Evolutionary conservation across 805 yeast species (phyloP), one percentile per base, ranked within the genome.

Genomic region (Candida berthetii): DNA sequence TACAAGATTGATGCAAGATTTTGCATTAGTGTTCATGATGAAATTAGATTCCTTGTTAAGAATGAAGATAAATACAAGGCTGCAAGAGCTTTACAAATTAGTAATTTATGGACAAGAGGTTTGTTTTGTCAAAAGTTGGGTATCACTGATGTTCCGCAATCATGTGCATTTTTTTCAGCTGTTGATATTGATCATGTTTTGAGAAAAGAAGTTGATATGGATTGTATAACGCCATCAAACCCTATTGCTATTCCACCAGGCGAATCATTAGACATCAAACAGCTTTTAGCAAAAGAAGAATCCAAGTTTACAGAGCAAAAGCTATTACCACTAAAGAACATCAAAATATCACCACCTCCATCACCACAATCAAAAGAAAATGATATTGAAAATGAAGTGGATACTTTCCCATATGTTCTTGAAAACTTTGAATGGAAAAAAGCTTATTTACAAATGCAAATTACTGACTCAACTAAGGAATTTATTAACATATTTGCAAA

Each of bases 21-120:
- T 42, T 68, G 83, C 48, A 69, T 93, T 10, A 88, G 98, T 0
- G 96, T 93, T 18, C 99, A 93, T 60, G 99, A 93, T 61, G 99
- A 93, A 60, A 76, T 93, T 42, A 68, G 99, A 45, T 93, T 81
- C 55, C 57, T 93, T 48, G 86, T 79, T 1, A 76, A 79, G 41
- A 82, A 83, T 20, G 77, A 80, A 45, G 93, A 93, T 52, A 74
- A 75, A 52, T 85, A 85, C 52, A 71, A 78, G 47, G 84, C 83
- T 5, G 95, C 96, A 0, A 68, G 89, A 66, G 78, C 95, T 1
- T 66, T 93, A 37, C 99, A 93, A 57, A 75, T 95, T 17, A 77
- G 93, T 40, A 95, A 95, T 59, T 55, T 91, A 4, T 93, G 99
- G 99, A 91, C 98, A 0, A 71, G 99, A 45, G 95, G 95, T 0